Evolutionary conservation across 257 asterid species (phyloP).

Genomic region (Solanum pinnatisectum): DNA sequence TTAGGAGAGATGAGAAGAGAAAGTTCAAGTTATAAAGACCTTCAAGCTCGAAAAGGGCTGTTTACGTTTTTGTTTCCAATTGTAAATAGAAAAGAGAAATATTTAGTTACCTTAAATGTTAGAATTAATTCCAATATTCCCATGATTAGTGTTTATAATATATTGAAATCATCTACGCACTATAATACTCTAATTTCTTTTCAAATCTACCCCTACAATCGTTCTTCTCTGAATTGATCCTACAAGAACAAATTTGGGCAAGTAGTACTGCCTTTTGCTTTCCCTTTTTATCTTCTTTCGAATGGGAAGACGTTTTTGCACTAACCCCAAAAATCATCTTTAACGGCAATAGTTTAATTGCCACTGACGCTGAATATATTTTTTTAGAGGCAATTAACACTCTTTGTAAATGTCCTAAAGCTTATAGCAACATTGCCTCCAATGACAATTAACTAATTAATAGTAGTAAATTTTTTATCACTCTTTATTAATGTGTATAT

Average conservation of each 20-base stretch:
- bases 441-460: no score
- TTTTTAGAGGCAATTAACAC: not conserved
- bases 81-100: not conserved
- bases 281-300: not conserved
- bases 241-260: not conserved
- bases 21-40: not conserved
- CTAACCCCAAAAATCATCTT: not conserved
- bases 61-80: not conserved
- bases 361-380: fast-evolving
- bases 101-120: not conserved
- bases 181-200: not conserved
- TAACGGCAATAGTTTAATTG: no score
- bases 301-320: not conserved
- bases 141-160: not conserved
- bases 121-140: not conserved
- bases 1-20: not conserved
- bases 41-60: not conserved
- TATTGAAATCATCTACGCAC: not conserved
- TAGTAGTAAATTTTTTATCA: no score
- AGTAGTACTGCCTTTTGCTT: not conserved
- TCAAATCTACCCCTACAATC: not conserved
- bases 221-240: not conserved
- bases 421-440: not conserved
- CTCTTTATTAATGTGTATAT: no score
- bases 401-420: not conserved